These are phyloP conservation scores for Dillenia turbinata DNA, from an alignment of 164 flowering plant genomes.

Conservation along the genomic window DNA sequence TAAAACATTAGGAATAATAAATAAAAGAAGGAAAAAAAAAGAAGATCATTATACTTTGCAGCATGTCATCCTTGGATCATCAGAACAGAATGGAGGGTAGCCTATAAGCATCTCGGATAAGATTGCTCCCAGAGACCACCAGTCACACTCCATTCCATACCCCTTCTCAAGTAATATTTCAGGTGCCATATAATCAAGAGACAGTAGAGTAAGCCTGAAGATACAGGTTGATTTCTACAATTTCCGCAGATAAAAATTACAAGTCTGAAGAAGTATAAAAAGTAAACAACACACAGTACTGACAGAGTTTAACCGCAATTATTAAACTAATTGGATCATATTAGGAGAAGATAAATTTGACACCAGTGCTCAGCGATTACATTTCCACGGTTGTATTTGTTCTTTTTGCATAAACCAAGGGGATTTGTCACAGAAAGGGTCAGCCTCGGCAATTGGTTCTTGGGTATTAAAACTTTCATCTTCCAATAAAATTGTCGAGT, in stretches of 20 bases:
- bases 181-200: constrained; percentile 97
- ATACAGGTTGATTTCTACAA: neutral
- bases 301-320: too few species aligned
- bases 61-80: constrained; percentile 81
- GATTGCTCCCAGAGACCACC: constrained; percentile 96
- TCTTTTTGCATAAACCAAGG: constrained; percentile 87
- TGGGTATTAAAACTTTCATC: constrained; percentile 46
- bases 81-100: constrained; percentile 91
- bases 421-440: constrained; percentile 28
- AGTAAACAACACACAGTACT: too few species aligned
- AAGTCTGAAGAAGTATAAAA: neutral
- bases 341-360: neutral
- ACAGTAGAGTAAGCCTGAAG: constrained; percentile 87
- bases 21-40: neutral
- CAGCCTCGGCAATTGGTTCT: constrained; percentile 39
- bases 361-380: constrained; percentile 88
- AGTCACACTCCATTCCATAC: constrained; percentile 92
- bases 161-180: constrained; percentile 86
- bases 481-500: constrained; percentile 59
- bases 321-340: neutral
- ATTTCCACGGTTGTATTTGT: constrained; percentile 75
- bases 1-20: constrained; percentile 2
- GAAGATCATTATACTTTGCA: constrained; percentile 55
- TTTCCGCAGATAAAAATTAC: neutral
- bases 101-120: constrained; percentile 92